Percentiles rank a stretch among this genome's conserved stretches.
These are phyloP conservation scores for Leccinum uliginosum DNA, from an alignment of 768 basidiomycete genomes.

Conservation along the genomic window DNA sequence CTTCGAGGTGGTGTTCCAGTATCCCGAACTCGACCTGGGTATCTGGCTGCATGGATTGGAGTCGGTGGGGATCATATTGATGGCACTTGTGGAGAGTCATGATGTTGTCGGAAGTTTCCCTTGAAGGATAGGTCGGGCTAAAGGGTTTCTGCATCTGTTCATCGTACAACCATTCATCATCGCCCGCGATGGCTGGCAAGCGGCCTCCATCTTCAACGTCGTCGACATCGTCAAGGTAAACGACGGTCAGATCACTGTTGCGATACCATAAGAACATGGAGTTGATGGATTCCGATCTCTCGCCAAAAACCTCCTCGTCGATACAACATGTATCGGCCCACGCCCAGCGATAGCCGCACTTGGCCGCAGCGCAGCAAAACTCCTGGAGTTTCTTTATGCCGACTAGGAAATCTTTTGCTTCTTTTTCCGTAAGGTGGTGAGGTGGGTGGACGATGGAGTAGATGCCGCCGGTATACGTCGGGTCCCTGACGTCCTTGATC, in stretches of 20 bases:
- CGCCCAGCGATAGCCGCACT: conserved; percentile 30
- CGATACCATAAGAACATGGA: conserved; percentile 29
- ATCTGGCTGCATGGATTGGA: conserved; percentile 14
- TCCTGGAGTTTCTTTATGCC: conserved; percentile 26
- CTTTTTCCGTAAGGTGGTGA: not conserved
- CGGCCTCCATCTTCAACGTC: conserved; percentile 17
- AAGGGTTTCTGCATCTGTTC: conserved; percentile 16
- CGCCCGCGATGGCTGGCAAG: not conserved
- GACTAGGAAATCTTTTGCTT: not conserved
- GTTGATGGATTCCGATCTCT: conserved; percentile 28
- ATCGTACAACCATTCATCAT: conserved; percentile 15
- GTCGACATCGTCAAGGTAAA: conserved; percentile 26
- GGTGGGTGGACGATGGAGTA: conserved; percentile 12
- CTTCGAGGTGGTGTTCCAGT: conserved; percentile 9
- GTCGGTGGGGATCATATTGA: not conserved
- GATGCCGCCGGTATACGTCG: conserved; percentile 6
- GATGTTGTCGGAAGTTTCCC: not conserved
- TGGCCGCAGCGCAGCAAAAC: conserved; percentile 26
- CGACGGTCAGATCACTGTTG: conserved; percentile 24
- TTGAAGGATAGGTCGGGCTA: not conserved
- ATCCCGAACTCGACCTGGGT: conserved; percentile 19
- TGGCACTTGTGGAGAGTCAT: conserved; percentile 11
- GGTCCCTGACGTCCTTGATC: conserved; percentile 15
- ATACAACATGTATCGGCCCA: conserved; percentile 30
- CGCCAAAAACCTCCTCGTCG: conserved; percentile 20